phyloP scores from a whole-genome alignment of 345 rosid genomes.

The Brassica nigra region DNA sequence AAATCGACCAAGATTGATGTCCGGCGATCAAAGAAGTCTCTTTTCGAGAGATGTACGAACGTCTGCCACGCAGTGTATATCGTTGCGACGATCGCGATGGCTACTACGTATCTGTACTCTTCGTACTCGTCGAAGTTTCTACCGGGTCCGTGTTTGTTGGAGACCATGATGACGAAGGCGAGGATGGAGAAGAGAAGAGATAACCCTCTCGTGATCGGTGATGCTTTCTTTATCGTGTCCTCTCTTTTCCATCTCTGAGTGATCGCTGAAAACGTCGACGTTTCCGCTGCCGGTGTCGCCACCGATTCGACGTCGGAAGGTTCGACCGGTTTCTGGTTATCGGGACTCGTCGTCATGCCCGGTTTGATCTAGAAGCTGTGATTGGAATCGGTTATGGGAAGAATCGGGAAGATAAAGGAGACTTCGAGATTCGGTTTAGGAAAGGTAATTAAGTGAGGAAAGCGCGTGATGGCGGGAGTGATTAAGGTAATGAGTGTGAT shows the following conservation, averaged over 20 bases:
- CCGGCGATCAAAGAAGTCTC: constrained; percentile 44
- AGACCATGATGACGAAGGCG: constrained; percentile 67
- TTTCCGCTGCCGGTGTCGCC: constrained; percentile 17
- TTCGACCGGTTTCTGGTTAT: constrained; percentile 22
- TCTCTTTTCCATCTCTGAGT: constrained; percentile 72
- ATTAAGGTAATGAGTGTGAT: constrained; percentile 9
- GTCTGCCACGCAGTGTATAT: constrained; percentile 65
- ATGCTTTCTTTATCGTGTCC: constrained; percentile 60
- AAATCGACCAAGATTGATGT: constrained; percentile 61
- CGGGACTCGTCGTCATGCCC: constrained; percentile 33
- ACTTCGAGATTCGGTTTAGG: neutral
- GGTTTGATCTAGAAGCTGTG: neutral
- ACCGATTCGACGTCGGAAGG: constrained; percentile 35
- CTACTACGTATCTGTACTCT: constrained; percentile 87
- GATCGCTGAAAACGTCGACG: constrained; percentile 46
- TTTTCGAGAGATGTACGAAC: constrained; percentile 52
- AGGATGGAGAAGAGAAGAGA: constrained; percentile 71
- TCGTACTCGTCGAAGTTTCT: constrained; percentile 67
- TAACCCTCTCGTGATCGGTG: constrained; percentile 56
- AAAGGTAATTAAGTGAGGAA: neutral
- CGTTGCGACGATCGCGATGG: constrained; percentile 65
- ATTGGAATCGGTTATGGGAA: constrained; percentile 11
- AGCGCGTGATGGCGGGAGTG: constrained; percentile 25
- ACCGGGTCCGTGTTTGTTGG: constrained; percentile 76
- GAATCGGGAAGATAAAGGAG: neutral